Evolutionary conservation across 495 filamentous ascomycete species (phyloP).

Genomic region (Lophiotrema nucula): DNA sequence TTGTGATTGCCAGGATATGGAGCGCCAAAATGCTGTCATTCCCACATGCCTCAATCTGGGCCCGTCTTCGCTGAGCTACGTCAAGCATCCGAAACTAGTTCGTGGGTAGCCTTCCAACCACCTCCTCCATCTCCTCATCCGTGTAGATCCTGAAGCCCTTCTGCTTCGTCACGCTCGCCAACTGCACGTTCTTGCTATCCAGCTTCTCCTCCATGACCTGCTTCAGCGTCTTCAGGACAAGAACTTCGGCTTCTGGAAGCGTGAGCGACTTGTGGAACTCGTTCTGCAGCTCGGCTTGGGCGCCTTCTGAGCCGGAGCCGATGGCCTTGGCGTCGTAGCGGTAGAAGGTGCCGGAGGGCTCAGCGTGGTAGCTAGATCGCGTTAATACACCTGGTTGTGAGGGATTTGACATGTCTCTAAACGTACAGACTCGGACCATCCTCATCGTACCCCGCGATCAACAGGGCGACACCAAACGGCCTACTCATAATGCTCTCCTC

Average conservation of each 20-base stretch:
- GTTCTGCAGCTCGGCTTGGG: constrained; percentile 95
- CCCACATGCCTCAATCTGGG: no score
- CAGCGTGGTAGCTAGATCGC: constrained; percentile 84
- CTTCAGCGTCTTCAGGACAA: constrained; percentile 97
- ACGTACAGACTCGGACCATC: constrained; percentile 87
- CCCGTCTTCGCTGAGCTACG: no score
- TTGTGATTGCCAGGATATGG: no score
- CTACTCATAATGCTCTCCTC: constrained; percentile 98
- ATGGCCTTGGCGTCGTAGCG: constrained; percentile 99
- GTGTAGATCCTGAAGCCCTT: constrained; percentile 97
- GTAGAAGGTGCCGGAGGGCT: constrained; percentile 97
- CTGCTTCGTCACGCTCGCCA: constrained; percentile 96
- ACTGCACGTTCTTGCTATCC: constrained; percentile 95
- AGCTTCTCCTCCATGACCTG: constrained; percentile 99
- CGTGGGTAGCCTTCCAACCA: constrained; percentile 69
- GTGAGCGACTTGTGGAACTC: constrained; percentile 98
- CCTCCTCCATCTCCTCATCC: constrained; percentile 90
- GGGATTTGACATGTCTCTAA: no score
- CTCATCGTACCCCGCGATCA: constrained; percentile 97
- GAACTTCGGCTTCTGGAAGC: constrained; percentile 84
- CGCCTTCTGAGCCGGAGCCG: constrained; percentile 91
- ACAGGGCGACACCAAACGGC: constrained; percentile 92
- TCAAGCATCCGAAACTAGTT: no score
- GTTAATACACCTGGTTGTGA: no score
- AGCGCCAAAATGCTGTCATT: no score